phyloP scores from a whole-genome alignment of 176 grass and related monocot genomes.

The Oryza longistaminata region DNA sequence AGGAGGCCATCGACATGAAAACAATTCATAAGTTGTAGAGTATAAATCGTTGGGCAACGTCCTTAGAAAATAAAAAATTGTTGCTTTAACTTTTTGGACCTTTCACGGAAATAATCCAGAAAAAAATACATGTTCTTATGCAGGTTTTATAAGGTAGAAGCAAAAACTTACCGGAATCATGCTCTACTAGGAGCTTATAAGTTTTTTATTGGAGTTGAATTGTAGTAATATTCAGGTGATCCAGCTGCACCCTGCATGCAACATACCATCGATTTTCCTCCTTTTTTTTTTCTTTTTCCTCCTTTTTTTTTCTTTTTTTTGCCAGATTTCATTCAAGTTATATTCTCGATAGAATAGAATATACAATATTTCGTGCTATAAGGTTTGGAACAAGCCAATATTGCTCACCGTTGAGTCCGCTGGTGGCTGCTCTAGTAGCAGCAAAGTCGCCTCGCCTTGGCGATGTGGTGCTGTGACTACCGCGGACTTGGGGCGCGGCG shows the following conservation, averaged over 20 bases:
- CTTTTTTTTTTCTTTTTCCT: no score
- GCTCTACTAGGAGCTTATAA: neutral
- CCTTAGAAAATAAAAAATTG: neutral
- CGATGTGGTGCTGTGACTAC: slow-evolving; percentile 40
- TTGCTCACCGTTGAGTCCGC: slow-evolving; percentile 57
- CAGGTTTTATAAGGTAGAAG: no score
- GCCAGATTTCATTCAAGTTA: no score
- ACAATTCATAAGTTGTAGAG: slow-evolving; percentile 76
- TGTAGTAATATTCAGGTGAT: no score
- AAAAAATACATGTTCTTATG: neutral
- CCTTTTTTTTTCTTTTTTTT: no score
- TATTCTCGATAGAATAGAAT: no score
- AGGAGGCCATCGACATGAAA: slow-evolving; percentile 61
- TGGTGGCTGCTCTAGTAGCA: slow-evolving; percentile 34
- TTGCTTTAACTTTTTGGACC: no score
- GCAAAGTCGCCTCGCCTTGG: slow-evolving; percentile 45
- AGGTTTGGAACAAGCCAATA: no score
- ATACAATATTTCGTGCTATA: no score
- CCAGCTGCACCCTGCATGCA: no score
- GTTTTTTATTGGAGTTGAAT: neutral
- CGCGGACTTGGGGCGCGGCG: slow-evolving; percentile 27
- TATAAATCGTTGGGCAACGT: neutral
- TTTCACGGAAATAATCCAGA: neutral
- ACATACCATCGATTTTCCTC: no score
- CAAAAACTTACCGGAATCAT: neutral